phyloP scores from a whole-genome alignment of 768 basidiomycete genomes.

The Trichaptum fuscoviolaceum region DNA sequence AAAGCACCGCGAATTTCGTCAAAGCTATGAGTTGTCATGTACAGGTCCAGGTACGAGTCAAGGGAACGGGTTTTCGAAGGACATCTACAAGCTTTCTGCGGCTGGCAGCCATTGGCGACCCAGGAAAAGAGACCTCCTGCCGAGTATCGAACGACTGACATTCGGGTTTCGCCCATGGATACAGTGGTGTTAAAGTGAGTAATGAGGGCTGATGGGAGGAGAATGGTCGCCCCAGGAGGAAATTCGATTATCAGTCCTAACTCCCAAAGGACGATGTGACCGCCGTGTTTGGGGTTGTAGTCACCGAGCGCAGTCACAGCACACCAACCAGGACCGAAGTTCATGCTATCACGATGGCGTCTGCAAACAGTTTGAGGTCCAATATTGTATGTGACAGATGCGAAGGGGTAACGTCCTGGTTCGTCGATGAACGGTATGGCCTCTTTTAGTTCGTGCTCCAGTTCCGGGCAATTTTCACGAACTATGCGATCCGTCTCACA shows the following conservation, averaged over 20 bases:
- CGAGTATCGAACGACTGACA: not conserved
- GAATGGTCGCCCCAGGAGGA: slow-evolving; percentile 15
- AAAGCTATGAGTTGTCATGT: too few species aligned
- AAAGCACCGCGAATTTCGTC: too few species aligned
- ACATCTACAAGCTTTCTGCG: not conserved
- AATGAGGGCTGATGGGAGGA: slow-evolving; percentile 16
- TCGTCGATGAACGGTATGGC: not conserved
- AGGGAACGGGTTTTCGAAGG: too few species aligned
- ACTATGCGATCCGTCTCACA: not conserved
- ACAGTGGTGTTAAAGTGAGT: slow-evolving; percentile 17
- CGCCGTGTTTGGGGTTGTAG: slow-evolving; percentile 15
- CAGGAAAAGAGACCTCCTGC: not conserved
- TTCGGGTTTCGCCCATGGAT: not conserved
- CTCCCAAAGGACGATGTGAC: slow-evolving; percentile 15
- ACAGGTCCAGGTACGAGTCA: too few species aligned
- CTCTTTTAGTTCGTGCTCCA: not conserved
- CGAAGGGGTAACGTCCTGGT: slow-evolving; percentile 3
- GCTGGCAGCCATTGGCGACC: too few species aligned
- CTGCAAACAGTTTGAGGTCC: slow-evolving; percentile 9
- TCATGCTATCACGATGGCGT: slow-evolving; percentile 12
- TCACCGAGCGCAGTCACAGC: slow-evolving; percentile 13
- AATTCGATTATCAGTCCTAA: slow-evolving; percentile 15
- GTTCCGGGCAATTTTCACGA: not conserved
- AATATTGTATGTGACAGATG: slow-evolving; percentile 15
- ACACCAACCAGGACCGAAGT: slow-evolving; percentile 12